Evolutionary conservation across 306 rosid species (phyloP), one percentile per base, ranked within the genome.

Genomic region (Cicer bijugum): DNA sequence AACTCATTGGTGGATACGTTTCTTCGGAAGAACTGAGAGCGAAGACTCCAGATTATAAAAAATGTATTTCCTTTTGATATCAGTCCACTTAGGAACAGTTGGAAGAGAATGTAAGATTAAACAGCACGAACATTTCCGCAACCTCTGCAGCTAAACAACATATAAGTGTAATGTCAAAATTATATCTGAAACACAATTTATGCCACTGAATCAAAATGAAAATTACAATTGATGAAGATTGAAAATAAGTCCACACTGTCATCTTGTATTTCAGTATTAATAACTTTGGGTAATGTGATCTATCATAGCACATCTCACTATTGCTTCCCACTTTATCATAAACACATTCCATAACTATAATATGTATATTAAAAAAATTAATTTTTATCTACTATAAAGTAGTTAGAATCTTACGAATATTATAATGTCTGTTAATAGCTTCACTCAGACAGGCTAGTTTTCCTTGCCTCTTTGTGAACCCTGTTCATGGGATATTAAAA

Each of bases 1-100:
- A 80, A 67, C 68, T 8, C 16, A 69, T 42, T 52, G 17, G 72
- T 37, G 91, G 94, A 92, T 92, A 90, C 98, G 87, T 37, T 82
- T 80, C 83, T 67, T 82, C 4, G 86, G 95, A 75, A 90, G 74
- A 77, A 83, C 66, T 55, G 91, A 75, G 45, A 61, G 64, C 66
- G 89, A 81, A 82, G 73, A 53, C 76, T 86, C 87, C 73, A 57
- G 43, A 67, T 87, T 89, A 77, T 78, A 88, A 72, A 90, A 86
- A 74, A 92, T 78, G 75, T 76, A 70, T 48, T 81, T 77, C 83
- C 88, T 87, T 76, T 80, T 83, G 59, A 92, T 86, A 56, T 83
- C 65, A 53, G 81, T 85, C 67, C 67, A 60, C 78, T 86, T 86
- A 39, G 83, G 76, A 55, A 81, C 69, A 20, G 83, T 47, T 72